These are phyloP conservation scores for Penicillium robsamsonii DNA, from an alignment of 495 filamentous ascomycete species.

Conservation along the genomic window DNA sequence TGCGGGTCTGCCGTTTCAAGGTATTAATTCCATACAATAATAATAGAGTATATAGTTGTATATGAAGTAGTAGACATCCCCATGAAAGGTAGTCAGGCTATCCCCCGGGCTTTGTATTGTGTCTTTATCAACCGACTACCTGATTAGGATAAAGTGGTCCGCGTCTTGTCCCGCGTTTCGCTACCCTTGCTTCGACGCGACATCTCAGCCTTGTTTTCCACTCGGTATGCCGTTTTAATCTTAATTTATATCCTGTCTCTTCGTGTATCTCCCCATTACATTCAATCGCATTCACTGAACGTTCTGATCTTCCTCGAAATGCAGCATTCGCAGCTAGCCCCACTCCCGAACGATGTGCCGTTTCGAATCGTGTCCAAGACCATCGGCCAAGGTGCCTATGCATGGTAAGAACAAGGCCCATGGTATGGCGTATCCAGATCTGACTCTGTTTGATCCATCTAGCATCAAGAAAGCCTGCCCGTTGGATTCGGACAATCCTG, in stretches of 20 bases:
- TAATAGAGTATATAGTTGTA: not conserved
- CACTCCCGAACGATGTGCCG: constrained; percentile 79
- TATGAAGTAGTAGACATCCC: not conserved
- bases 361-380: constrained; percentile 95
- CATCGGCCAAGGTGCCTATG: constrained; percentile 94
- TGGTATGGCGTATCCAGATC: not conserved
- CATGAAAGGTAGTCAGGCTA: not conserved
- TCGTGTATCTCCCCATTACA: not conserved
- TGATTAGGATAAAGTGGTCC: constrained; percentile 49
- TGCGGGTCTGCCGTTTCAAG: constrained; percentile 15
- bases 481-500: constrained; percentile 59
- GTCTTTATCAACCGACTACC: constrained; percentile 40
- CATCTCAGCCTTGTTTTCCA: constrained; percentile 4
- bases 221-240: constrained; percentile 12
- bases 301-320: constrained; percentile 29
- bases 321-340: constrained; percentile 82
- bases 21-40: constrained; percentile 5
- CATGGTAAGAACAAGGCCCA: constrained; percentile 63
- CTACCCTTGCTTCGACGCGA: constrained; percentile 15
- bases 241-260: constrained; percentile 6
- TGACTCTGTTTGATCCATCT: constrained; percentile 11
- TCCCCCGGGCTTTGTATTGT: not conserved
- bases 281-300: not conserved
- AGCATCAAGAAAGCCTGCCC: constrained; percentile 95
- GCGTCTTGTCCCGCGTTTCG: constrained; percentile 28